These are phyloP conservation scores for Penicillium verhagenii DNA, from an alignment of 495 filamentous ascomycete species.

Conservation along the genomic window DNA sequence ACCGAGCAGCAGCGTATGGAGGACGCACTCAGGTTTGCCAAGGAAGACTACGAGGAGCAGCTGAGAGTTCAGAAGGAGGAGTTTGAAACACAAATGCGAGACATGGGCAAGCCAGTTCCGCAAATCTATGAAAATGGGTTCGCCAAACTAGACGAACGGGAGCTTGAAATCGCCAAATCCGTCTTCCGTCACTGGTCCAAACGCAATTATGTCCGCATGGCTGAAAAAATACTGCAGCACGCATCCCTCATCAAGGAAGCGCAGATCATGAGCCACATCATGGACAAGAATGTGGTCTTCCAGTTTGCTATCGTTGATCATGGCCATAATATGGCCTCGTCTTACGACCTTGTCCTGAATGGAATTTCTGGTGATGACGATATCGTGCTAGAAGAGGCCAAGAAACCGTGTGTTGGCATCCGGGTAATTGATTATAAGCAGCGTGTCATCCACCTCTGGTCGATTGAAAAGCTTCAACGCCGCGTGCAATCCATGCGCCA, in stretches of 20 bases:
- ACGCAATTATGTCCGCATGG: constrained; percentile 88
- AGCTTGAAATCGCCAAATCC: constrained; percentile 65
- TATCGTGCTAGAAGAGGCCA: constrained; percentile 72
- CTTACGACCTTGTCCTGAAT: constrained; percentile 93
- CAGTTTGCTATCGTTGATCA: constrained; percentile 90
- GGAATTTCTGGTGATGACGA: constrained; percentile 90
- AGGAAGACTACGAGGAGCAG: constrained; percentile 83
- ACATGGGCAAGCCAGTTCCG: constrained; percentile 54
- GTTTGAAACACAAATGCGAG: constrained; percentile 68
- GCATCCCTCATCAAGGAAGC: constrained; percentile 89
- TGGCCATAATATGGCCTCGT: constrained; percentile 85
- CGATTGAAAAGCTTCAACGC: constrained; percentile 84
- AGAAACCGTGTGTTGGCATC: constrained; percentile 88
- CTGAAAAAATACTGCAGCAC: constrained; percentile 86
- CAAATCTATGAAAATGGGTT: constrained; percentile 50
- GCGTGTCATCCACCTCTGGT: constrained; percentile 88
- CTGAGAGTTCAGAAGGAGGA: constrained; percentile 71
- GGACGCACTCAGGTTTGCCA: constrained; percentile 70
- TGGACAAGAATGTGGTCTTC: constrained; percentile 92
- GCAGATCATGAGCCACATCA: constrained; percentile 95
- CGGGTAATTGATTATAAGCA: constrained; percentile 91
- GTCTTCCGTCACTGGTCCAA: constrained; percentile 75
- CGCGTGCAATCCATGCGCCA: constrained; percentile 90
- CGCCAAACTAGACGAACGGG: constrained; percentile 63
- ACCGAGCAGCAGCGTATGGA: constrained; percentile 88